These are phyloP conservation scores for Brassica hybrid DNA, from an alignment of 441 rosid genomes.

Conservation along the genomic window DNA sequence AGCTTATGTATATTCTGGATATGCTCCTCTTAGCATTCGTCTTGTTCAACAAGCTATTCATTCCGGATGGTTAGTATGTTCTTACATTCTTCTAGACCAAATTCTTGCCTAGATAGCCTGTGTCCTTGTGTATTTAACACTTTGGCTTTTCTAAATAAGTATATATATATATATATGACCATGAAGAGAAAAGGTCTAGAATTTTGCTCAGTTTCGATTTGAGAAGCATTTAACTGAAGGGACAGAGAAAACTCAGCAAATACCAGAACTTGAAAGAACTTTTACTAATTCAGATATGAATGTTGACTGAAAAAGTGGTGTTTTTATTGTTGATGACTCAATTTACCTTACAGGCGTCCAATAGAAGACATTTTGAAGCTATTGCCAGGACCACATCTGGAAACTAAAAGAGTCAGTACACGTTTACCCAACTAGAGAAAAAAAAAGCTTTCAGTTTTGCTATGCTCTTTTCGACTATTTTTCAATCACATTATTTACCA, in stretches of 20 bases:
- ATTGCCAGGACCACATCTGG: slow-evolving; percentile 91
- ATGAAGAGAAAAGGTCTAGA: not conserved
- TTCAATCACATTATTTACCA: slow-evolving; percentile 11
- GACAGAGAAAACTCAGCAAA: slow-evolving; percentile 7
- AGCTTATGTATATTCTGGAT: slow-evolving; percentile 95
- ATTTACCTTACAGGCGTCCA: slow-evolving; percentile 70
- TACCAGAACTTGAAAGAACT: not conserved
- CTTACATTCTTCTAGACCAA: slow-evolving; percentile 28
- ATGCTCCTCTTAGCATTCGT: slow-evolving; percentile 96
- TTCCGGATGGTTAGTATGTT: slow-evolving; percentile 91
- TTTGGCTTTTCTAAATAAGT: slow-evolving; percentile 45
- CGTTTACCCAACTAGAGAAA: not conserved
- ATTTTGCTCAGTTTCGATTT: not conserved
- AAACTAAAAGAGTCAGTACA: slow-evolving; percentile 73
- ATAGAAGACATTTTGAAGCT: slow-evolving; percentile 86
- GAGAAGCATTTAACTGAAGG: slow-evolving; percentile 15
- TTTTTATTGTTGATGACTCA: slow-evolving; percentile 15
- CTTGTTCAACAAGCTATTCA: slow-evolving; percentile 92
- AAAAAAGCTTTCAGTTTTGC: not conserved
- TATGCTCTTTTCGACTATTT: slow-evolving; percentile 6
- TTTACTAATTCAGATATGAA: slow-evolving; percentile 4
- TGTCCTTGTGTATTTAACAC: slow-evolving; percentile 58
- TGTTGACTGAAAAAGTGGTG: slow-evolving; percentile 15
- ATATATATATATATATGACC: not conserved
- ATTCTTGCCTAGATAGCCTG: slow-evolving; percentile 56